Evolutionary conservation across 164 flowering plant genomes (phyloP).

Genomic region (Buxus sempervirens): DNA sequence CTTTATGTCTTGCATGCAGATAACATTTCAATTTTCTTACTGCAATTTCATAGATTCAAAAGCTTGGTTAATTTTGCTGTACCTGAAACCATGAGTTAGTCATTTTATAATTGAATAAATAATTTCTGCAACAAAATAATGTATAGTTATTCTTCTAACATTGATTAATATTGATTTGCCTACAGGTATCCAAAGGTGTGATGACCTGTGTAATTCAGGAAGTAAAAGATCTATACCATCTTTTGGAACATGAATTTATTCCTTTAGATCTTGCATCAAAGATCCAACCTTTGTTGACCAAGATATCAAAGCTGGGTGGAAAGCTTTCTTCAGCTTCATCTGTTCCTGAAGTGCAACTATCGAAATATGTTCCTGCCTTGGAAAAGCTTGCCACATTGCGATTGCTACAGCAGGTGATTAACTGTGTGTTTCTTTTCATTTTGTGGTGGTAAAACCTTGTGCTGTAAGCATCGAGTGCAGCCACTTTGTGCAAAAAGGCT

Average conservation of each 20-base stretch:
- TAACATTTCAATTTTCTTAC: too few relatives aligned
- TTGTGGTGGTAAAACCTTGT: too few relatives aligned
- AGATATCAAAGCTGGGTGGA: constrained; percentile 78
- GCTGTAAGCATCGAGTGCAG: too few relatives aligned
- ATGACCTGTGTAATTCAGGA: constrained; percentile 79
- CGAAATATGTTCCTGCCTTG: constrained; percentile 72
- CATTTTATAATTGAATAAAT: too few relatives aligned
- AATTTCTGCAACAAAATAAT: too few relatives aligned
- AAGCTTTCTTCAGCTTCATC: constrained; percentile 81
- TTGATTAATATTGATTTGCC: constrained; percentile 4
- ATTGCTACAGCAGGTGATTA: constrained; percentile 79
- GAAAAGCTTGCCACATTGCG: constrained; percentile 84
- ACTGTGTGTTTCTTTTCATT: background rate
- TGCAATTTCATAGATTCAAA: too few relatives aligned
- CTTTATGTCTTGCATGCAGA: too few relatives aligned
- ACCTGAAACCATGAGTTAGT: too few relatives aligned
- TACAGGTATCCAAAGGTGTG: constrained; percentile 81
- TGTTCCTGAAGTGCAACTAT: constrained; percentile 81
- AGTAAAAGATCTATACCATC: constrained; percentile 80
- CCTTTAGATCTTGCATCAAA: constrained; percentile 74
- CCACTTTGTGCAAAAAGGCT: too few relatives aligned
- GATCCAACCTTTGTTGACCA: constrained; percentile 65
- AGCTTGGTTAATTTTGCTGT: too few relatives aligned
- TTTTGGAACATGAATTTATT: constrained; percentile 75
- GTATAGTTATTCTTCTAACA: background rate